Base-by-base conservation (phyloP, 169 alveolate species). In the Toxoplasma gondii region DNA sequence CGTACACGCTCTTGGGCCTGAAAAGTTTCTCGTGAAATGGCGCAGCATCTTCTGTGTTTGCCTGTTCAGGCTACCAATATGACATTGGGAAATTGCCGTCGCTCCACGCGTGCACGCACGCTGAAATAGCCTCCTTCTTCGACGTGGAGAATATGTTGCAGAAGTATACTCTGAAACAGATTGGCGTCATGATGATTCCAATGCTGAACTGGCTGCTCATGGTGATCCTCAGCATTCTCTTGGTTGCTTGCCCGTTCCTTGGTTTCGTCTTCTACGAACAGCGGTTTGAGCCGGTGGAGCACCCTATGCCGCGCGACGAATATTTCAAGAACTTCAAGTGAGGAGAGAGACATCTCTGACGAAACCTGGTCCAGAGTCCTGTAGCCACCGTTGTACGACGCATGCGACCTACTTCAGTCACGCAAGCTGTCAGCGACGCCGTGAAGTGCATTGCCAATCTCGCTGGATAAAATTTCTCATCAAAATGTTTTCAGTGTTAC, bases 21-120 rank as follows among this genome's bases (percentile, higher is more conserved):
- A 0, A 17, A 49, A 12, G 58, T 17, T 9, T 49, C 22, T 49
- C 58, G 58, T 17, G 58, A 49, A 49, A 49, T 39, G 0, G 41
- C 4, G 58, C 58, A 17, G 0, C 58, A 49, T 12, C 58, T 49
- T 49, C 58, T 49, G 58, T 49, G 58, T n/a, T 38, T 19, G 9
- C 49, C 34, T 34, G 44, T 39, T n/a, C 91, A 91, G 94, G 94
- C 16, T 91, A 91, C 44, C 94, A 91, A 38, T 91, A 91, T 49
- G 82, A 74, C 53, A 78, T 36, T 41, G 82, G 82, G 34, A 91
- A 78, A 19, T 43, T 88, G 34, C 94, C 94, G 44, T 80, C 91
- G n/a, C 58, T 91, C 27, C 70, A 92, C 69, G 94, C 94, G 38
- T 88, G 92, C 45, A 83, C 45, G 17, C 94, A 92, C 43, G 94